Percentiles rank a stretch among this genome's conserved stretches.
Evolutionary conservation across 106 monocot genomes (phyloP).

Genomic region (Hemerocallis citrina): DNA sequence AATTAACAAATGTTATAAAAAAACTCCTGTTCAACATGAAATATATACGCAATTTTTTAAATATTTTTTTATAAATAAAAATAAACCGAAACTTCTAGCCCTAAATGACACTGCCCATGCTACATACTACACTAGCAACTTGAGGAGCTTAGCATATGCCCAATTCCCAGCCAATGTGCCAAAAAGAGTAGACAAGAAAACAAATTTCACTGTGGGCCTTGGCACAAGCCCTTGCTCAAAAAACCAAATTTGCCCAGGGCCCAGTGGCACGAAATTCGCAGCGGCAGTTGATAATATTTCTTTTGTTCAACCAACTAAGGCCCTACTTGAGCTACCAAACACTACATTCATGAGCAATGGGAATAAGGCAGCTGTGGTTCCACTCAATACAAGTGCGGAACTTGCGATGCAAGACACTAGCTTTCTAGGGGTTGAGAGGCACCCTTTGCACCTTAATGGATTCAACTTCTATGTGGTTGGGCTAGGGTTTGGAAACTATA

Average conservation of each 20-base stretch:
- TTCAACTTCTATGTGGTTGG: conserved; percentile 48
- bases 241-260: conserved; percentile 44
- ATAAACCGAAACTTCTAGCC: conserved; percentile 21
- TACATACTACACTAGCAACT: conserved; percentile 16
- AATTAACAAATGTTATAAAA: no score
- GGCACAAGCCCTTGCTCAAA: conserved; percentile 37
- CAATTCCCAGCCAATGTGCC: conserved; percentile 27
- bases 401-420: conserved; percentile 49
- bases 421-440: conserved; percentile 40
- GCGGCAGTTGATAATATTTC: conserved; percentile 43
- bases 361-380: conserved; percentile 20
- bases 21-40: no score
- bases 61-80: no score
- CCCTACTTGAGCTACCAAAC: conserved; percentile 33
- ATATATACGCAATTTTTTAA: no score
- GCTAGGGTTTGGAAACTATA: conserved; percentile 31
- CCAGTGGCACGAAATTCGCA: conserved; percentile 46
- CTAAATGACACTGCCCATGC: conserved; percentile 33
- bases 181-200: conserved; percentile 10
- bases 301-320: conserved; percentile 14
- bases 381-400: conserved; percentile 39
- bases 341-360: conserved; percentile 28
- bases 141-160: conserved; percentile 20
- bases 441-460: conserved; percentile 47
- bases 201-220: conserved; percentile 42